These are phyloP conservation scores for Malassezia slooffiae DNA, from an alignment of 1,284 basidiomycete species.

Conservation along the genomic window DNA sequence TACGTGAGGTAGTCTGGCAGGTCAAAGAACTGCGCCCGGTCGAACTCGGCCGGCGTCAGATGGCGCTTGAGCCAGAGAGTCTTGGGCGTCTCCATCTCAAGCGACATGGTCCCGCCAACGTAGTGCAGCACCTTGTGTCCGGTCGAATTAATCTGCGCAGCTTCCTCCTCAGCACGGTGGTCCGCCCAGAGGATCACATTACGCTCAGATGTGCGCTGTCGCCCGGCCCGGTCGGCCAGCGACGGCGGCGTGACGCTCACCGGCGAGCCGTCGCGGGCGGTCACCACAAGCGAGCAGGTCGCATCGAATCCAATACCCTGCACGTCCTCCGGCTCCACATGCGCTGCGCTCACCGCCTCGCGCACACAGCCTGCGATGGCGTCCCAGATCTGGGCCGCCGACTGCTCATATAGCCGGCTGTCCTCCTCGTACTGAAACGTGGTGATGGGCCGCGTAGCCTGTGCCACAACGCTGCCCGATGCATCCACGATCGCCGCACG, in stretches of 20 bases:
- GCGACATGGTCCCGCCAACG: constrained; percentile 87
- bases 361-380: constrained; percentile 63
- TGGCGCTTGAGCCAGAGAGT: constrained; percentile 88
- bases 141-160: constrained; percentile 74
- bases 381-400: constrained; percentile 60
- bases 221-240: neutral
- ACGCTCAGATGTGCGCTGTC: too few relatives aligned
- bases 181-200: constrained; percentile 51
- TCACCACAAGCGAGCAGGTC: constrained; percentile 86
- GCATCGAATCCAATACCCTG: constrained; percentile 93
- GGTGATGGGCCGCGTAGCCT: constrained; percentile 63
- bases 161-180: constrained; percentile 85
- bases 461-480: constrained; percentile 67
- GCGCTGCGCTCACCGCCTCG: constrained; percentile 58
- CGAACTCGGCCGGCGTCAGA: constrained; percentile 67
- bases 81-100: constrained; percentile 57
- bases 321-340: constrained; percentile 57
- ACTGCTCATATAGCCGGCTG: constrained; percentile 89
- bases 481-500: constrained; percentile 69
- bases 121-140: constrained; percentile 79
- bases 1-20: constrained; percentile 94
- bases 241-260: constrained; percentile 67
- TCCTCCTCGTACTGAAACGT: constrained; percentile 76
- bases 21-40: constrained; percentile 84
- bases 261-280: constrained; percentile 59